Base-by-base conservation (phyloP, 768 basidiomycete genomes). In the Pulveroboletus sp. region DNA sequence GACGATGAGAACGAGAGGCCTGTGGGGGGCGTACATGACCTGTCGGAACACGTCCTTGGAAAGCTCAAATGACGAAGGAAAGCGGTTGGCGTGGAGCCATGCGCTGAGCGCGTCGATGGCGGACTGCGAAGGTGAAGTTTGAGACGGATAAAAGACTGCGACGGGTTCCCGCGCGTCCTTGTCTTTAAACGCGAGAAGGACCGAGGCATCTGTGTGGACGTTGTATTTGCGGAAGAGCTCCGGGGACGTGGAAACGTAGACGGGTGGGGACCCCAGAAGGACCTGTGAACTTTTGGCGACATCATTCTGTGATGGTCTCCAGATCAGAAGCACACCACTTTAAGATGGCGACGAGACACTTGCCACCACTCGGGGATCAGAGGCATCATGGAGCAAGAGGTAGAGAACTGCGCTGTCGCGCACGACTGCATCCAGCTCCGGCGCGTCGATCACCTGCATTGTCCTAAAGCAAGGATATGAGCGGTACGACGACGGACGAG, bases 1-100 rank as follows among this genome's bases (percentile, higher is more conserved):
- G 13, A 77, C 84, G 43, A 98, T 77, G 6, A 93, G 84, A 2
- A 97, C 89, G 11, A 92, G 76, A 1, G 91, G 88, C 5, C 73
- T 65, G 24, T 85, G 78, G 0, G 82, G 80, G 10, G 86, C 83
- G 43, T 87, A 85, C 91, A 97, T 94, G 38, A 96, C 80, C 10
- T 76, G 77, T 56, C 89, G 83, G 76, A 93, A 96, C 4, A 85
- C 83, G 44, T 84, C 83, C 37, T 83, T 79, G 17, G 80, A 82
- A 39, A 97, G 79, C 66, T 95, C 88, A 17, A 83, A 61, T 10
- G 81, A 71, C 1, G 82, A 80, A 0, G 92, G 90, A 21, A 92
- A 79, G 28, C 85, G 82, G 65, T 96, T 78, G 0, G 71, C 64
- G 2, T 83, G 63, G 15, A 93, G 71, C 84, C 89, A 94, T 0